These are phyloP conservation scores for Candida sithepensis DNA, from an alignment of 805 yeast genomes.

Conservation along the genomic window DNA sequence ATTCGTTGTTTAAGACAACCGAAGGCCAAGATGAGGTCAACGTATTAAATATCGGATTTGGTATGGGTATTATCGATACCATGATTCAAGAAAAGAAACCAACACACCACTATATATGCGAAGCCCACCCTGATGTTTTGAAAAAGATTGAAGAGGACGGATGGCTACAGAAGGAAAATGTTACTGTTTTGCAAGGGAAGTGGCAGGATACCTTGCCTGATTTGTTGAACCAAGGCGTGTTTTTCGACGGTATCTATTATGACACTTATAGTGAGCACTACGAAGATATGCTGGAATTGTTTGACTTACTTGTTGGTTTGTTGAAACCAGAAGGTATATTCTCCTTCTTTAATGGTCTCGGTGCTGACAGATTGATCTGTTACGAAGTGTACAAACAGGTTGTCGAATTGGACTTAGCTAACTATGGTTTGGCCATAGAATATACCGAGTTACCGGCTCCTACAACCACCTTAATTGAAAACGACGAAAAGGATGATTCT, in stretches of 20 bases:
- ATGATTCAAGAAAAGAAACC: constrained; percentile 62
- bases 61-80: constrained; percentile 92
- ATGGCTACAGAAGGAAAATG: constrained; percentile 75
- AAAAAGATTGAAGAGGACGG: constrained; percentile 65
- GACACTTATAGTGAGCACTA: constrained; percentile 95
- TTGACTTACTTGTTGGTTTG: constrained; percentile 77
- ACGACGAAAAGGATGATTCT: constrained; percentile 35
- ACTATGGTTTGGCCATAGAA: constrained; percentile 70
- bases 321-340: constrained; percentile 79
- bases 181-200: constrained; percentile 76
- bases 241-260: constrained; percentile 87
- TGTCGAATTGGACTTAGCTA: constrained; percentile 73
- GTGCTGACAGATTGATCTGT: constrained; percentile 71
- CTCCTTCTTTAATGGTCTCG: constrained; percentile 89
- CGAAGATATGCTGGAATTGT: constrained; percentile 79
- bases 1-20: constrained; percentile 55
- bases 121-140: constrained; percentile 92
- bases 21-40: constrained; percentile 35
- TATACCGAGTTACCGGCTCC: constrained; percentile 51
- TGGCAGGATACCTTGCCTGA: constrained; percentile 84
- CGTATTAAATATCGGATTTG: constrained; percentile 87
- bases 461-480: constrained; percentile 31
- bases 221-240: constrained; percentile 60
- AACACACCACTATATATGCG: constrained; percentile 78
- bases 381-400: constrained; percentile 83